phyloP scores from a whole-genome alignment of 2,329 filamentous ascomycete species.

The Xylaria sp. region DNA sequence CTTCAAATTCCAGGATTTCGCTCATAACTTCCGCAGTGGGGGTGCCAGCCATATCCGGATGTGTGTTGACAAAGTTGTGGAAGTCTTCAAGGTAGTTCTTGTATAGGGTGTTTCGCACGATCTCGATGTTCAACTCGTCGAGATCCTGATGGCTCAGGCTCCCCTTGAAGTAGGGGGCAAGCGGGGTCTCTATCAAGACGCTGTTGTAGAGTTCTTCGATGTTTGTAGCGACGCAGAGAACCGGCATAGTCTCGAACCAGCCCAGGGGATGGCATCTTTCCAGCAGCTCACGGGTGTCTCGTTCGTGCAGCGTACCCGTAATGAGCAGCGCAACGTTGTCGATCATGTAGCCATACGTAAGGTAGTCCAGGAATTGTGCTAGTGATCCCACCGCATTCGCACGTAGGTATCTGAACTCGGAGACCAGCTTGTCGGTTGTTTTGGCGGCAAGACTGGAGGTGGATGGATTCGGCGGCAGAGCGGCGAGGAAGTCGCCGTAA shows the following conservation, averaged over 20 bases:
- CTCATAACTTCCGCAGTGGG: conserved; percentile 95
- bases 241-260: conserved; percentile 99
- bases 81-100: conserved; percentile 99
- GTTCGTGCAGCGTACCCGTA: conserved; percentile 95
- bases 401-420: conserved; percentile 95
- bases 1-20: conserved; percentile 95
- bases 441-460: conserved; percentile 94
- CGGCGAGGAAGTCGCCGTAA: conserved; percentile 95
- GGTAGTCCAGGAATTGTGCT: conserved; percentile 95
- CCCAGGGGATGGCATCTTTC: conserved; percentile 96
- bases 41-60: conserved; percentile 86
- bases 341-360: conserved; percentile 99
- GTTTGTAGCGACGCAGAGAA: conserved; percentile 96
- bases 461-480: conserved; percentile 94
- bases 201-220: conserved; percentile 99
- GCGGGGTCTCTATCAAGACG: conserved; percentile 93
- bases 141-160: conserved; percentile 95
- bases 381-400: conserved; percentile 92
- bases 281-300: conserved; percentile 93
- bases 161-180: conserved; percentile 97
- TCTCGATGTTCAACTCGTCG: conserved; percentile 99
- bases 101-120: conserved; percentile 97
- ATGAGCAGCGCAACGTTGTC: conserved; percentile 98
- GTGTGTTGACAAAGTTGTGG: conserved; percentile 90
- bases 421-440: conserved; percentile 97